Evolutionary conservation across 2,329 filamentous ascomycete genomes (phyloP), one percentile per base, ranked within the genome.

Genomic region (Curvularia lunata): DNA sequence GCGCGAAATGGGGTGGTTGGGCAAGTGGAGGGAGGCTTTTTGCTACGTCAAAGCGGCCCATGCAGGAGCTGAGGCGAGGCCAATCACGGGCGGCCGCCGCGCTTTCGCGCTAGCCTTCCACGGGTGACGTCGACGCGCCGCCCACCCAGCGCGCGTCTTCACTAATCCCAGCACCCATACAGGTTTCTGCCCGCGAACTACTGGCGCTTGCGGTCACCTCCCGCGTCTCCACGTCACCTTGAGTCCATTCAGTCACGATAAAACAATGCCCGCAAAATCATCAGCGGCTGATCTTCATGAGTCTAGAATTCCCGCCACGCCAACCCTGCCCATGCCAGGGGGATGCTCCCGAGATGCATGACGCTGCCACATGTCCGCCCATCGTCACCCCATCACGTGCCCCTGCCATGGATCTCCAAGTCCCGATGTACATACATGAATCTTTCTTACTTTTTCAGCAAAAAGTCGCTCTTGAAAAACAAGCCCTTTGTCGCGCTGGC

Each of bases 401-500:
- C 13, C 13, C 54, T 40, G 37, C 42, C 18, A 34, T 52, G 41
- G 27, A 37, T 38, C 34, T 41, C 37, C 28, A 34, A 30, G 28
- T 25, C 34, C 37, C 12, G 41, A 47, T 25, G 4, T 21, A 30
- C 30, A 6, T 23, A 27, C 25, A 27, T 27, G 25, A 7, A 27
- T 30, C 28, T 4, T 25, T 34, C 9, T 52, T 61, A 70, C 62
- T 65, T 70, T 62, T 74, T 75, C 54, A 75, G 50, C 55, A 75
- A 58, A 56, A 75, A 75, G 56, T 75, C 73, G 45, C 71, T 73
- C 48, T 69, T 53, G 34, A 73, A 56, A 49, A 75, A 25, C 42
- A 75, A 56, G 8, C 69, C 71, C 49, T 74, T 76, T 3, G 75
- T 65, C 45, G 75, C 73, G 56, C 69, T 76, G 38, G 68, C 65